Conservation (phyloP, 108 stramenopile genomes). For the Nannochloropsis gaditana region DNA sequence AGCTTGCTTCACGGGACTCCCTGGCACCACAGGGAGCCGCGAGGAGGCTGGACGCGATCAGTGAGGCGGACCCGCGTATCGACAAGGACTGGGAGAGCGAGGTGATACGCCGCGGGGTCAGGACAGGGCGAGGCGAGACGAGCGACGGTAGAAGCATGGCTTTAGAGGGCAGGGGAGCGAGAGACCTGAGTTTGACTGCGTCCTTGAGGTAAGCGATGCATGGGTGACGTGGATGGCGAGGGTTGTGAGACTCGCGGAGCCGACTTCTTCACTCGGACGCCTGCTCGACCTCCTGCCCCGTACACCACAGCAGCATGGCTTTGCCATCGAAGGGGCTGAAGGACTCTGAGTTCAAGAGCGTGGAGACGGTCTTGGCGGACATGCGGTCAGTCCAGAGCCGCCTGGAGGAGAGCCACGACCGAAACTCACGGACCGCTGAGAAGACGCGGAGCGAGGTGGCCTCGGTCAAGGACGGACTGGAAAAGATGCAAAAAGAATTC, state of each 20-base stretch:
- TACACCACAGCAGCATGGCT: not conserved
- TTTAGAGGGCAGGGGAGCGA: not conserved
- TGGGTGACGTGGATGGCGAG: too few relatives aligned
- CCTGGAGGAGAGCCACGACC: not conserved
- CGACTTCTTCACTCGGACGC: not conserved
- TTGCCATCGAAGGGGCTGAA: not conserved
- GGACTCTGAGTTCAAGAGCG: not conserved
- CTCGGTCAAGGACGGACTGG: not conserved
- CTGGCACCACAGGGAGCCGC: too few relatives aligned
- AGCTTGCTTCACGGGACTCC: too few relatives aligned
- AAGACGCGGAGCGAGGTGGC: not conserved
- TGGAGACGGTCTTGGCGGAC: not conserved
- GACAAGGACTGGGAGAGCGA: slow-evolving; percentile 17
- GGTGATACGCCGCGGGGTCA: not conserved
- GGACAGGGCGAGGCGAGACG: not conserved
- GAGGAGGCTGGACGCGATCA: too few relatives aligned
- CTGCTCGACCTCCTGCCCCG: not conserved
- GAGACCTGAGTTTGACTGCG: not conserved
- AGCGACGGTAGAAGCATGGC: not conserved
- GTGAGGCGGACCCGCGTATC: not conserved
- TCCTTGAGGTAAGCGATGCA: not conserved
- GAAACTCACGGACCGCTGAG: not conserved
- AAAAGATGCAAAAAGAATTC: not conserved
- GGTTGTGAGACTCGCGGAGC: too few relatives aligned
- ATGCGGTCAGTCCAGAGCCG: not conserved